Evolutionary conservation across 2,329 filamentous ascomycete genomes (phyloP).

Genomic region (Calonectria ilicicola): DNA sequence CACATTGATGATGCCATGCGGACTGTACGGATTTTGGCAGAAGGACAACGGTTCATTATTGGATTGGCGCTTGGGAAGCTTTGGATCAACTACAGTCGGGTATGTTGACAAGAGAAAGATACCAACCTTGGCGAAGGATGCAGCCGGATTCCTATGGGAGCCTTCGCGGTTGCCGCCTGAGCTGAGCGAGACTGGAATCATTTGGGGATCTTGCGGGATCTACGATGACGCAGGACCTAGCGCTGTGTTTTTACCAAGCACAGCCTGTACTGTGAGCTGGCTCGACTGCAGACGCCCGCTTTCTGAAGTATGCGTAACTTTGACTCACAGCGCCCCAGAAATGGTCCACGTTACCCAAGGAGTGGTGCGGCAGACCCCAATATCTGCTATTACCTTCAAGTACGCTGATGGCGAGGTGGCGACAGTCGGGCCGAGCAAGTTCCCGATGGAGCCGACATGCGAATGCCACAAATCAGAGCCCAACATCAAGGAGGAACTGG

Average conservation of each 20-base stretch:
- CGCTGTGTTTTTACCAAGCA: not conserved
- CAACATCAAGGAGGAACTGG: not conserved
- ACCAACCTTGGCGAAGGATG: not conserved
- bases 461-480: not conserved
- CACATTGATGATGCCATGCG: not conserved
- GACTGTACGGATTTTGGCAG: not conserved
- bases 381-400: not conserved
- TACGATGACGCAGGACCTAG: not conserved
- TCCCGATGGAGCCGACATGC: not conserved
- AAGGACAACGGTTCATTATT: not conserved
- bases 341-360: not conserved
- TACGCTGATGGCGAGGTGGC: not conserved
- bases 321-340: not conserved
- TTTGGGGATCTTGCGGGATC: not conserved
- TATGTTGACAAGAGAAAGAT: not conserved
- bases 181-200: not conserved
- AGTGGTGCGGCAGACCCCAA: not conserved
- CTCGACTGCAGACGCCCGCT: not conserved
- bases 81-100: not conserved
- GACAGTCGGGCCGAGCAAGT: not conserved
- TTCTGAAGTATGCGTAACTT: not conserved
- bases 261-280: not conserved
- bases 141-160: not conserved
- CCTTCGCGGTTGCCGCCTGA: not conserved
- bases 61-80: not conserved